Evolutionary conservation across 148 eudicot species (phyloP).

Genomic region (Spergularia marina): DNA sequence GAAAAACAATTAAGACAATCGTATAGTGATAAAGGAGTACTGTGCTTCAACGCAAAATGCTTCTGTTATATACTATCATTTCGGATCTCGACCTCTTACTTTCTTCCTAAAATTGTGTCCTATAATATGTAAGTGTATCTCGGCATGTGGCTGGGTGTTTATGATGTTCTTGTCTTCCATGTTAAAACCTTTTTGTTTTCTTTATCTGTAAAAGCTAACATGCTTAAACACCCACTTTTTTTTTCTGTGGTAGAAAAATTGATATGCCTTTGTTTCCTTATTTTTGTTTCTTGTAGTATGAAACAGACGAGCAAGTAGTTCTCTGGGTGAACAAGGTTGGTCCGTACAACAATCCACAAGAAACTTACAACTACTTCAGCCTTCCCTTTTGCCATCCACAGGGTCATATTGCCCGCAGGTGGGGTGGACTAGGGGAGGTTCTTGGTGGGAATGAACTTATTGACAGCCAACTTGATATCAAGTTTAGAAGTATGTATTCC

Average conservation of each 20-base stretch:
- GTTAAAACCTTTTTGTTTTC: neutral
- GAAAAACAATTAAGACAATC: no score
- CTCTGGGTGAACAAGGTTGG: conserved; percentile 98
- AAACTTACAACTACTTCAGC: conserved; percentile 90
- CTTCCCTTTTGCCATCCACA: conserved; percentile 82
- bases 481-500: conserved; percentile 61
- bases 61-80: no score
- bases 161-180: neutral
- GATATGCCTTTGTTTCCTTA: conserved; percentile 12
- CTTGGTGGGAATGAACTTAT: conserved; percentile 97
- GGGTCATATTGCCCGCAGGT: conserved; percentile 71
- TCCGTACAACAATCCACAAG: conserved; percentile 96
- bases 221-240: neutral
- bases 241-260: conserved; percentile 9
- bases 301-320: conserved; percentile 64
- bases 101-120: neutral
- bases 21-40: no score
- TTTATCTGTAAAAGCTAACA: neutral
- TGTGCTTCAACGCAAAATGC: no score
- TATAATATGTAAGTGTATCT: neutral
- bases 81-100: no score
- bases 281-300: conserved; percentile 48
- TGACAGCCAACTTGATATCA: conserved; percentile 81
- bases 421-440: conserved; percentile 99
- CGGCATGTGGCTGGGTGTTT: neutral